phyloP scores from a whole-genome alignment of 129 eudicot species.

The carrot (Daucus carota) region DNA sequence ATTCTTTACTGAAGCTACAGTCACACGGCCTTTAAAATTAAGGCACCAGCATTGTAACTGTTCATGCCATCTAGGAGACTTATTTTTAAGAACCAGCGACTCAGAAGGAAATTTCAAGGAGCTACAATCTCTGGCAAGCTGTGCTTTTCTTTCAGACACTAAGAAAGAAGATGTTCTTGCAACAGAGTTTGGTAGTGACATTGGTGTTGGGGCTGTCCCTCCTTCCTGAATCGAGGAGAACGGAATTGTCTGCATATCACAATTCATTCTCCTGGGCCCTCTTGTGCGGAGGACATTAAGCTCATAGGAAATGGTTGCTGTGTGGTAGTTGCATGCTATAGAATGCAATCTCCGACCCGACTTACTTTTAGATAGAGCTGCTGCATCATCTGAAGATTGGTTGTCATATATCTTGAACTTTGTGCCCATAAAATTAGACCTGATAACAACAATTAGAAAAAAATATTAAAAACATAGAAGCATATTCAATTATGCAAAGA shows the following conservation, averaged over 20 bases:
- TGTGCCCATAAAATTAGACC: slow-evolving; percentile 93
- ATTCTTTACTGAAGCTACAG: slow-evolving; percentile 90
- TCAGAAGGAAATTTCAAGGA: slow-evolving; percentile 14
- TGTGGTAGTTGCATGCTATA: slow-evolving; percentile 59
- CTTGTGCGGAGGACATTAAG: slow-evolving; percentile 76
- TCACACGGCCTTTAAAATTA: slow-evolving; percentile 88
- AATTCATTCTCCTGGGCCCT: slow-evolving; percentile 84
- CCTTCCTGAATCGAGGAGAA: slow-evolving; percentile 76
- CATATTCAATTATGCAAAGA: not conserved
- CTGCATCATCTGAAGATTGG: slow-evolving; percentile 50
- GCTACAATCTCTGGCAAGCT: slow-evolving; percentile 20
- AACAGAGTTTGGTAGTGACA: slow-evolving; percentile 47
- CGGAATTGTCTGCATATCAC: slow-evolving; percentile 70
- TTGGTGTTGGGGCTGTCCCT: slow-evolving; percentile 82
- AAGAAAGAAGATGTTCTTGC: slow-evolving; percentile 26
- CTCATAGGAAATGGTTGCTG: slow-evolving; percentile 74
- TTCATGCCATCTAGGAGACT: slow-evolving; percentile 94
- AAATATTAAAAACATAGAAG: not conserved
- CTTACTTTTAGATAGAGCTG: slow-evolving; percentile 30
- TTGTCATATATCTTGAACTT: slow-evolving; percentile 80
- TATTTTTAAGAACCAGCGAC: slow-evolving; percentile 61
- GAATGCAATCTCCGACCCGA: slow-evolving; percentile 50
- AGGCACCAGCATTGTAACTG: slow-evolving; percentile 95
- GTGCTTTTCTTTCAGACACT: slow-evolving; percentile 30
- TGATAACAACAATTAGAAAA: slow-evolving; percentile 18